Base-by-base conservation (phyloP, 495 filamentous ascomycete species). In the Aspergillus campestris region DNA sequence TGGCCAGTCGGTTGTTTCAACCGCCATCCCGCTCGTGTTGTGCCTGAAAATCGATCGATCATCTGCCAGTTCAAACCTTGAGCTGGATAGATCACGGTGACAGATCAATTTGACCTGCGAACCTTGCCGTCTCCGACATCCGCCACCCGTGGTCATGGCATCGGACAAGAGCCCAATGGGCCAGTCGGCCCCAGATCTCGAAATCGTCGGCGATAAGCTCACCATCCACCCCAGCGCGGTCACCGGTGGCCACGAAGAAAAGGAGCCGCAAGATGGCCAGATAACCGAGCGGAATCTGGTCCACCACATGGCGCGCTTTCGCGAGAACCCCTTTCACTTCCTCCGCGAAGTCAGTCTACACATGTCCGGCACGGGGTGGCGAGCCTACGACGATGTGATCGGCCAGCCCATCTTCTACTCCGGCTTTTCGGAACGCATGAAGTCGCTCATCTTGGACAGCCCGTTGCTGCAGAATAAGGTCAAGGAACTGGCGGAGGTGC, bases 351-450 rank as follows among this genome's bases (percentile, higher is more conserved):
- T 97, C 48, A 87, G 82, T 44, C 71, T 94, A 36, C 86, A 96
- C 62, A 83, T 95, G 50, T 87, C 84, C 5, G 92, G 92, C 42
- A 83, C 83, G 3, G 89, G 88, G 44, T 98, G 92, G 92, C 81
- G 92, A 42, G 84, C 84, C 48, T 98, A 98, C 71, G 87, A 96
- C 61, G 71, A 85, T 43, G 74, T 87, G 50, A 80, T 96, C 51
- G 92, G 92, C 9, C 91, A 95, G 62, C 86, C 87, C 0, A 83
- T 96, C 31, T 97, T 89, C 72, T 97, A 96, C 61, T 67, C 82
- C 6, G 92, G 92, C 12, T 98, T 94, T 65, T 81, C 81, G 31
- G 92, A 96, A 48, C 79, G 86, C 35, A 96, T 98, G 80, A 94
- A 84, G 66, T 62, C 65, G 11, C 65, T 70, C 31, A 84, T 97